These are phyloP conservation scores for Haematococcus sp. DNA, from an alignment of 139 green algal genomes.

Conservation along the genomic window DNA sequence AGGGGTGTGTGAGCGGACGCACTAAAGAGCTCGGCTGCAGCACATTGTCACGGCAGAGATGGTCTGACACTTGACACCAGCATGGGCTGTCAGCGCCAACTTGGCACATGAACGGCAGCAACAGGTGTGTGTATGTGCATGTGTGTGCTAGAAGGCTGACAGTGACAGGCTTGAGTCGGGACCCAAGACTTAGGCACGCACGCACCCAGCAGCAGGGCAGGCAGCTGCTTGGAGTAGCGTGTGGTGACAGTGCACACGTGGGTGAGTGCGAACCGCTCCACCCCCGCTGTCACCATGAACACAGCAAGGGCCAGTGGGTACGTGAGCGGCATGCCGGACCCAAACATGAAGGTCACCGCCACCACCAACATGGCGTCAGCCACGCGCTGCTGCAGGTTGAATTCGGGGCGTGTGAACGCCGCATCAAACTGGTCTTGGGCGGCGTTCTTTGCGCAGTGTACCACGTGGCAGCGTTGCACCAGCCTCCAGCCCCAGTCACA, in stretches of 20 bases:
- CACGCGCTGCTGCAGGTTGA: constrained; percentile 40
- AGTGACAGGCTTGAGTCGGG: neutral
- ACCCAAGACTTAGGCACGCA: neutral
- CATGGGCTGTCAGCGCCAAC: too few relatives aligned
- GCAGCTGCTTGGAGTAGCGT: constrained; percentile 34
- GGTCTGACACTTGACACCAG: too few relatives aligned
- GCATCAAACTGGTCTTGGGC: constrained; percentile 32
- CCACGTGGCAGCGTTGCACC: constrained; percentile 17
- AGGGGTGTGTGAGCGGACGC: too few relatives aligned
- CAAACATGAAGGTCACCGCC: constrained; percentile 14
- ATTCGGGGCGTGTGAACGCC: constrained; percentile 30
- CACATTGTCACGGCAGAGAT: too few relatives aligned
- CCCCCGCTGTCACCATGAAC: neutral
- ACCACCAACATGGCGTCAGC: constrained; percentile 46
- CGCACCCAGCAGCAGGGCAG: constrained; percentile 40
- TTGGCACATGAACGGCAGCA: too few relatives aligned
- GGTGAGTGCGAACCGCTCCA: constrained; percentile 37
- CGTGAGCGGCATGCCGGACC: constrained; percentile 1
- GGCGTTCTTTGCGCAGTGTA: constrained; percentile 19
- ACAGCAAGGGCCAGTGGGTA: neutral
- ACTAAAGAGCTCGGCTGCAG: too few relatives aligned
- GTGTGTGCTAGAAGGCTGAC: neutral
- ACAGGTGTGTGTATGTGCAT: neutral
- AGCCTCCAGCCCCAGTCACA: neutral
- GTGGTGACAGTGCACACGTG: constrained; percentile 15